Conservation (phyloP, 2,329 filamentous ascomycete genomes). For the Rachicladosporium sp. region DNA sequence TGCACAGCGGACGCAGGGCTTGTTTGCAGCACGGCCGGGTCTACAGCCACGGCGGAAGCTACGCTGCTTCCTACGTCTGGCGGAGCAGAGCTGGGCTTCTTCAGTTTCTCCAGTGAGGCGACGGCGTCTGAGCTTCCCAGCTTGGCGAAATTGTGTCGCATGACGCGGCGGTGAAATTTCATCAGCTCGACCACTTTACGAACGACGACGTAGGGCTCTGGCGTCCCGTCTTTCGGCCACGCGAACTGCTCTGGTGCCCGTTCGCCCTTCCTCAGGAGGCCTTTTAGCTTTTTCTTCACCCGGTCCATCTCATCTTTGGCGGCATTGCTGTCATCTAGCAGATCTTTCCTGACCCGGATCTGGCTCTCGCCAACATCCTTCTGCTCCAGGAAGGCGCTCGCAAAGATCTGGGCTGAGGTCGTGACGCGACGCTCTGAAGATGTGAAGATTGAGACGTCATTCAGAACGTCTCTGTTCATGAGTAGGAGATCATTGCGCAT, state of each 20-base stretch:
- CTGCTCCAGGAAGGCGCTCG: slow-evolving; percentile 73
- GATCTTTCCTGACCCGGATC: slow-evolving; percentile 83
- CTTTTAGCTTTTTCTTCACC: slow-evolving; percentile 98
- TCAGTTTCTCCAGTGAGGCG: slow-evolving; percentile 42
- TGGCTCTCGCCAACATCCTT: slow-evolving; percentile 77
- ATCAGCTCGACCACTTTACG: slow-evolving; percentile 87
- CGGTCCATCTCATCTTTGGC: slow-evolving; percentile 99
- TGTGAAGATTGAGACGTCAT: slow-evolving; percentile 89
- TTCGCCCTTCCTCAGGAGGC: slow-evolving; percentile 79
- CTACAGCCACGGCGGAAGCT: slow-evolving; percentile 2
- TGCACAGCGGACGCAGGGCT: slow-evolving; percentile 46
- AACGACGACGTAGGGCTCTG: slow-evolving; percentile 87
- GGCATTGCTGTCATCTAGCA: slow-evolving; percentile 93
- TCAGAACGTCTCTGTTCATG: slow-evolving; percentile 81
- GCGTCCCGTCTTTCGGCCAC: slow-evolving; percentile 87
- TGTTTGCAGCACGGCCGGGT: slow-evolving; percentile 3
- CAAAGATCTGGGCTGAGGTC: slow-evolving; percentile 93
- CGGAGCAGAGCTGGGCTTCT: slow-evolving; percentile 41
- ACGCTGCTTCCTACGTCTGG: slow-evolving; percentile 2
- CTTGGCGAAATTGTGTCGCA: slow-evolving; percentile 85
- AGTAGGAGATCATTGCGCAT: slow-evolving; percentile 91
- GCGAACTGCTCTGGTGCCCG: slow-evolving; percentile 90
- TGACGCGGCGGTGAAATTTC: slow-evolving; percentile 91
- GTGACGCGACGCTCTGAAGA: slow-evolving; percentile 91
- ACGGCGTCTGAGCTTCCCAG: slow-evolving; percentile 52